Percentiles rank a stretch among this genome's conserved stretches.
Evolutionary conservation across 192 early-diverging fungal genomes (phyloP).

Genomic region (Coemansia aciculifera): DNA sequence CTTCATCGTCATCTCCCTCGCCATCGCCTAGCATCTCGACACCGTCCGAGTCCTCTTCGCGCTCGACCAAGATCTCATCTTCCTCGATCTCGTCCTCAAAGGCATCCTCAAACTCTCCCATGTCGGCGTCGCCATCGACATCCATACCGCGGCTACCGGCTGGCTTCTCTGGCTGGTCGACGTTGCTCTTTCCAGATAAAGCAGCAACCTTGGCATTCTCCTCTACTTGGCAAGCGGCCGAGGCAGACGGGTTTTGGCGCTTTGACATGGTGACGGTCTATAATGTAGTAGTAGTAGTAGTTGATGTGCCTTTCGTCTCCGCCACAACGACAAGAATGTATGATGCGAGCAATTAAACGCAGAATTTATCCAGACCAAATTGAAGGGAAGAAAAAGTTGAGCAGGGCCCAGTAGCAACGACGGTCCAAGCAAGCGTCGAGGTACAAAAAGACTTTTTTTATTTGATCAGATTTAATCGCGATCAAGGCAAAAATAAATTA

Average conservation of each 20-base stretch:
- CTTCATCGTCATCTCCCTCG: slow-evolving; percentile 45
- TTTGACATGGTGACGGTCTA: slow-evolving; percentile 33
- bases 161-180: slow-evolving; percentile 27
- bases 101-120: slow-evolving; percentile 81
- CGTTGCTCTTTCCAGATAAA: slow-evolving; percentile 13
- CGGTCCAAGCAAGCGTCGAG: too few species aligned
- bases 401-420: not conserved
- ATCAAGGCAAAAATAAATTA: slow-evolving; percentile 2
- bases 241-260: slow-evolving; percentile 30
- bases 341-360: not conserved
- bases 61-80: slow-evolving; percentile 62
- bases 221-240: slow-evolving; percentile 14
- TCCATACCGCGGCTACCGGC: slow-evolving; percentile 34
- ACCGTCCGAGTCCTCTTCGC: slow-evolving; percentile 65
- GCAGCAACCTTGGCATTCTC: slow-evolving; percentile 37
- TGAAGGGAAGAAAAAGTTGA: slow-evolving; percentile 4
- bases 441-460: slow-evolving; percentile 26
- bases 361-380: not conserved
- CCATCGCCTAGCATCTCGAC: slow-evolving; percentile 48
- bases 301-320: not conserved
- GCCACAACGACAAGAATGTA: not conserved
- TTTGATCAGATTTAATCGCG: slow-evolving; percentile 5
- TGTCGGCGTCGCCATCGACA: slow-evolving; percentile 42
- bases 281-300: not conserved
- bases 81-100: slow-evolving; percentile 88